Evolutionary conservation across 2,329 filamentous ascomycete species (phyloP), one percentile per base, ranked within the genome.

Genomic region (Aureobasidium leucospermi): DNA sequence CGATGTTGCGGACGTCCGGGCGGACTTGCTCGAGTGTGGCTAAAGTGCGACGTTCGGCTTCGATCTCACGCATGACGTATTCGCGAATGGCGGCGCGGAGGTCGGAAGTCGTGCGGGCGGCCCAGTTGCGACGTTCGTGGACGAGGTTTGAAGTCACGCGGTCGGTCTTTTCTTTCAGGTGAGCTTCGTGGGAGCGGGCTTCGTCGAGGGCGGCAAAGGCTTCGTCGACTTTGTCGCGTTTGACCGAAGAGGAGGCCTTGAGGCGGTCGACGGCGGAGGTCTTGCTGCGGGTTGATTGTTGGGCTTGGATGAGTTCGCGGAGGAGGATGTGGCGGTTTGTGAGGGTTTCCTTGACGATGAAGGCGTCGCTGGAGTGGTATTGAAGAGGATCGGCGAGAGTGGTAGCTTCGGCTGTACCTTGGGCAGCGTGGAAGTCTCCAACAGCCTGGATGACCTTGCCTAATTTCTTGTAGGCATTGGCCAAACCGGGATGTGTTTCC

Each of bases 241-340:
- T 88, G 38, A 99, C 92, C 60, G 86, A 94, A 15, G 89, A 88
- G 72, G 86, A 90, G 16, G 87, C 85, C 71, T 95, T 96, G 62
- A 99, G 81, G 46, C 94, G 85, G 72, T 97, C 92, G 1, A 92
- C 91, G 1, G 92, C 90, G 63, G 86, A 85, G 41, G 94, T 83
- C 73, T 91, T 94, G 73, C 85, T 89, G 63, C 89, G 85, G 1
- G 92, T 91, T 23, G 80, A 80, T 71, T 96, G 89, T 71, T 97
- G 92, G 0, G 94, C 92, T 74, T 96, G 90, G 29, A 96, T 77
- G 61, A 97, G 85, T 69, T 99, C 94, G 61, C 94, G 90, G 45
- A 96, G 87, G 19, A 99, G 82, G 63, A 99, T 96, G 75, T 99
- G 94, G 11, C 94, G 89, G 76, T 99, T 99, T 4, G 94, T 99